Evolutionary conservation across 2,329 filamentous ascomycete species (phyloP).

Genomic region (Sporothrix protearum): DNA sequence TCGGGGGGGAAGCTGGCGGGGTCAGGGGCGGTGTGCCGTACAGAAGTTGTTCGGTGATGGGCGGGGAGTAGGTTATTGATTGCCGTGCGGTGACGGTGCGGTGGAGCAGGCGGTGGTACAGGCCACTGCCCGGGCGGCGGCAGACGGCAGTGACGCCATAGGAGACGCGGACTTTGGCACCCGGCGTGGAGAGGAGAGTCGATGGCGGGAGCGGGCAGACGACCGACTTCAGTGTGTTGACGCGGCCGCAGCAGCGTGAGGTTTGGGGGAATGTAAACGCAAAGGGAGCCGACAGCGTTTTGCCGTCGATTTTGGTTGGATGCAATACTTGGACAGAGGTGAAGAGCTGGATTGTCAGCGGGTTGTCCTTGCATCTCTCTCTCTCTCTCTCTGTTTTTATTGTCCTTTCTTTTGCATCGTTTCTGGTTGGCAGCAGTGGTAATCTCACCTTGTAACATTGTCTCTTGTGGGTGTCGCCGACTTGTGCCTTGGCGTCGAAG

Average conservation of each 20-base stretch:
- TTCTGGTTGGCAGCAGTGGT: background rate
- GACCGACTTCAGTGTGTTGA: background rate
- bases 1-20: background rate
- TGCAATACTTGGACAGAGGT: background rate
- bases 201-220: slow-evolving; percentile 21
- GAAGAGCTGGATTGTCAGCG: background rate
- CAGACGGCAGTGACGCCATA: slow-evolving; percentile 19
- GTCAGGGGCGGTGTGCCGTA: background rate
- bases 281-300: slow-evolving; percentile 8
- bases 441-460: background rate
- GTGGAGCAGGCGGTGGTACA: slow-evolving; percentile 2
- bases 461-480: slow-evolving; percentile 9
- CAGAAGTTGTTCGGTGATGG: slow-evolving; percentile 7
- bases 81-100: background rate
- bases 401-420: background rate
- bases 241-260: background rate
- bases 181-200: background rate
- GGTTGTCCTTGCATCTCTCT: background rate
- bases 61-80: background rate
- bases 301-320: background rate
- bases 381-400: background rate
- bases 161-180: background rate
- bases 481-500: slow-evolving; percentile 6
- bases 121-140: background rate
- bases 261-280: background rate